These are phyloP conservation scores for Salicornia ramosissima DNA, from an alignment of 148 eudicot species.

Conservation along the genomic window DNA sequence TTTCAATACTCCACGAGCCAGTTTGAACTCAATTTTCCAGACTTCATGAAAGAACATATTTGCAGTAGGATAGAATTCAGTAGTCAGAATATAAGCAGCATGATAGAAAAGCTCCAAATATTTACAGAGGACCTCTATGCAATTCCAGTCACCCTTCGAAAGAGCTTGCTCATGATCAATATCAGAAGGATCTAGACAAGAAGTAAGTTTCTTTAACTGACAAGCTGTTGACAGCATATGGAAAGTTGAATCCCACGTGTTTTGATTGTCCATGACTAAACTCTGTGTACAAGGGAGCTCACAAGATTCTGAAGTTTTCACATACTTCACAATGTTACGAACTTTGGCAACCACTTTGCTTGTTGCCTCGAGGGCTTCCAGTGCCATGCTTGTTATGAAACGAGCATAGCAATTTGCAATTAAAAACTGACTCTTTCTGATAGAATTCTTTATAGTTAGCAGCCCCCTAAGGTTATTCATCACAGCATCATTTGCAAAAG, in stretches of 20 bases:
- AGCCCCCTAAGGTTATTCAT: constrained; percentile 53
- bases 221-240: constrained; percentile 72
- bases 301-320: constrained; percentile 41
- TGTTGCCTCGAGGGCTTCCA: constrained; percentile 41
- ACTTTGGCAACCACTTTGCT: constrained; percentile 49
- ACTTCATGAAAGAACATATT: constrained; percentile 55
- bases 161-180: constrained; percentile 36
- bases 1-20: constrained; percentile 44
- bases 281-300: constrained; percentile 51
- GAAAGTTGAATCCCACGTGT: constrained; percentile 78
- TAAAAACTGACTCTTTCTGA: constrained; percentile 53
- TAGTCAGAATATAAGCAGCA: constrained; percentile 43
- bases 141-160: constrained; percentile 66
- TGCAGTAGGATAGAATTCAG: constrained; percentile 48
- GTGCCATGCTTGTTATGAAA: constrained; percentile 51
- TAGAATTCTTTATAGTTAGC: constrained; percentile 47
- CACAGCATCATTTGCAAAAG: constrained; percentile 47
- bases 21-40: constrained; percentile 51
- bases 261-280: constrained; percentile 53
- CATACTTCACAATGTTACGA: constrained; percentile 68
- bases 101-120: constrained; percentile 56
- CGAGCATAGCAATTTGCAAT: constrained; percentile 67
- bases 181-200: constrained; percentile 57
- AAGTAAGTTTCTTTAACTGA: constrained; percentile 65
- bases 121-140: constrained; percentile 52